phyloP scores from a whole-genome alignment of 2,329 filamentous ascomycete genomes.

The Cladophialophora chaetospira region DNA sequence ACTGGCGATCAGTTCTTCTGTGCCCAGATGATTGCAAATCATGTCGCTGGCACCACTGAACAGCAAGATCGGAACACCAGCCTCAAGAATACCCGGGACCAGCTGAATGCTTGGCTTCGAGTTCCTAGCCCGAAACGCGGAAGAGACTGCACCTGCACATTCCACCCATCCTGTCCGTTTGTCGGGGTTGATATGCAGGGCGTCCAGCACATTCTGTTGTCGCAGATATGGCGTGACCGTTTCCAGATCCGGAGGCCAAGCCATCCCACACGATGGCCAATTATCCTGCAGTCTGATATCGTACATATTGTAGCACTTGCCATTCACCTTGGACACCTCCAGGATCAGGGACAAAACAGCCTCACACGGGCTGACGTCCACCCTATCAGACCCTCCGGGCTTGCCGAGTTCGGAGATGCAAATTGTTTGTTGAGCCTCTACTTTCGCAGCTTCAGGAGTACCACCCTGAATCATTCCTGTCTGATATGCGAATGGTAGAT shows the following conservation, averaged over 20 bases:
- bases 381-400: conserved; percentile 59
- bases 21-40: conserved; percentile 96
- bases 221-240: conserved; percentile 82
- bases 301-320: conserved; percentile 91
- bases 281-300: conserved; percentile 82
- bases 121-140: conserved; percentile 68
- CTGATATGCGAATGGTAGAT: conserved; percentile 78
- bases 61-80: conserved; percentile 73
- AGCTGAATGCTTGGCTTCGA: conserved; percentile 74
- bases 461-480: conserved; percentile 70
- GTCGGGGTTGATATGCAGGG: conserved; percentile 78
- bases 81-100: conserved; percentile 74
- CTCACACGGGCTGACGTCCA: conserved; percentile 76
- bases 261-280: conserved; percentile 89
- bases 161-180: conserved; percentile 90
- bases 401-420: conserved; percentile 67
- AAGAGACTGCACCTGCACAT: conserved; percentile 77
- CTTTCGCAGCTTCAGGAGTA: conserved; percentile 61
- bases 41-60: conserved; percentile 94
- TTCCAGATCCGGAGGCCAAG: conserved; percentile 88
- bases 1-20: conserved; percentile 84
- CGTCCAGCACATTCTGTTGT: conserved; percentile 72
- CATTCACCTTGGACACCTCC: conserved; percentile 60
- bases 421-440: conserved; percentile 68
- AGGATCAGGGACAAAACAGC: conserved; percentile 73